Evolutionary conservation across 495 filamentous ascomycete species (phyloP).

Genomic region (Beverwykella pulmonaria): DNA sequence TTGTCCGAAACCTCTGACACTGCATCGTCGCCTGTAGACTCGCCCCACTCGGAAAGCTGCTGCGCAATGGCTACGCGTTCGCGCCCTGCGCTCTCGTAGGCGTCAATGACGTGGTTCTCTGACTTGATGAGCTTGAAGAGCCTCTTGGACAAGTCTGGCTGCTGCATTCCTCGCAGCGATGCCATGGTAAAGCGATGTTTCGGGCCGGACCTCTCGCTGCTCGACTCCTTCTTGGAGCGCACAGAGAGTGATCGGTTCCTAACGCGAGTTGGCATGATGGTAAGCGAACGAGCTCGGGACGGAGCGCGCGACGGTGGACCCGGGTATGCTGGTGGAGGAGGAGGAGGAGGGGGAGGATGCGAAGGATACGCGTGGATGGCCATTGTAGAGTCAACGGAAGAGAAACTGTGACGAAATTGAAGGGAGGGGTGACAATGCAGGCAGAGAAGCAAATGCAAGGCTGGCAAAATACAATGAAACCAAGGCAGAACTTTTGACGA

Average conservation of each 20-base stretch:
- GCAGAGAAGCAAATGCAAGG: slow-evolving; percentile 5
- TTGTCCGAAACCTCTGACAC: slow-evolving; percentile 91
- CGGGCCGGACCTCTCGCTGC: slow-evolving; percentile 41
- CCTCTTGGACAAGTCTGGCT: slow-evolving; percentile 81
- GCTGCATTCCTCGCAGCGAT: slow-evolving; percentile 77
- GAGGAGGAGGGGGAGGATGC: slow-evolving; percentile 36
- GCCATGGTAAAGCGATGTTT: slow-evolving; percentile 75
- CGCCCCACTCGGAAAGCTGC: slow-evolving; percentile 97
- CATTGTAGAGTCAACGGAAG: slow-evolving; percentile 26
- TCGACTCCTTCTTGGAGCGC: slow-evolving; percentile 46
- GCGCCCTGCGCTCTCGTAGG: slow-evolving; percentile 77
- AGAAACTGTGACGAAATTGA: slow-evolving; percentile 4
- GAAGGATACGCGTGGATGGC: slow-evolving; percentile 35
- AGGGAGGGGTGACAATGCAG: background rate
- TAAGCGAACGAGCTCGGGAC: slow-evolving; percentile 39
- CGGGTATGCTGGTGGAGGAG: slow-evolving; percentile 33
- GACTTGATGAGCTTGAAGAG: slow-evolving; percentile 90
- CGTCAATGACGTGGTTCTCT: slow-evolving; percentile 79
- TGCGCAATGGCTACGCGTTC: slow-evolving; percentile 81
- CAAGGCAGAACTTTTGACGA: slow-evolving; percentile 7
- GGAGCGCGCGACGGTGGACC: slow-evolving; percentile 32
- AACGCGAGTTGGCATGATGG: slow-evolving; percentile 31
- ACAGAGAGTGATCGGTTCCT: slow-evolving; percentile 50
- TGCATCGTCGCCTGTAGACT: slow-evolving; percentile 80
- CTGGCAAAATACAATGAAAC: slow-evolving; percentile 1